Base-by-base conservation (phyloP, 2,329 filamentous ascomycete genomes). In the Tricladium varicosporioides region DNA sequence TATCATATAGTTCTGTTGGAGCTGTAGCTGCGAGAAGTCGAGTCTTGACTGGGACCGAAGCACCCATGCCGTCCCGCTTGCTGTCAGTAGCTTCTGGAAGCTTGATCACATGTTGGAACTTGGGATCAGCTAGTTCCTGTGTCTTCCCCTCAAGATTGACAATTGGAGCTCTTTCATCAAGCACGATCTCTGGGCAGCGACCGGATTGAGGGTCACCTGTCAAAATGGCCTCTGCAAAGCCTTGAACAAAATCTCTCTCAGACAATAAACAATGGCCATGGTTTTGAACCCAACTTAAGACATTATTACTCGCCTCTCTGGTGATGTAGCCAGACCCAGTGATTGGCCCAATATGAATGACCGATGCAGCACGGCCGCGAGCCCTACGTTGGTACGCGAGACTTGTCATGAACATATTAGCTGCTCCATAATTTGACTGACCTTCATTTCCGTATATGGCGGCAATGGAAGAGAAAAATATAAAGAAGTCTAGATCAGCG, bases 161-260 rank as follows among this genome's bases (percentile, higher is more conserved):
- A 5, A n/a, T 36, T 18, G 32, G 36, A 8, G 27, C 33, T 33
- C 49, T 27, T 27, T 27, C 49, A 13, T 27, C 36, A 22, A 51
- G 33, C 13, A 51, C 33, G 22, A 27, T 27, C 19, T 51, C 49
- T 2, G 22, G 32, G 27, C 36, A 33, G 14, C 36, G 48, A 22
- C 27, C 36, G 19, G n/a, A 43, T 16, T 42, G 18, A 27, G 42
- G 22, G 27, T 19, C 14, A 48, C 74, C 71, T n/a, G 69, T 68
- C 0, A 70, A 44, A 8, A 78, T 71, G 0, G 71, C 72, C 57
- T 79, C 74, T 1, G 74, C 73, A 52, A 79, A 74, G 13, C 72
- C 54, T 13, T 74, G 67, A 54, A 76, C 73, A 9, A 77, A 64
- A 22, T 77, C 75, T 7, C 60, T 56, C 59, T 77, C 76, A 1